Evolutionary conservation across 1,284 basidiomycete genomes (phyloP).

Genomic region (Microbotryum saponariae): DNA sequence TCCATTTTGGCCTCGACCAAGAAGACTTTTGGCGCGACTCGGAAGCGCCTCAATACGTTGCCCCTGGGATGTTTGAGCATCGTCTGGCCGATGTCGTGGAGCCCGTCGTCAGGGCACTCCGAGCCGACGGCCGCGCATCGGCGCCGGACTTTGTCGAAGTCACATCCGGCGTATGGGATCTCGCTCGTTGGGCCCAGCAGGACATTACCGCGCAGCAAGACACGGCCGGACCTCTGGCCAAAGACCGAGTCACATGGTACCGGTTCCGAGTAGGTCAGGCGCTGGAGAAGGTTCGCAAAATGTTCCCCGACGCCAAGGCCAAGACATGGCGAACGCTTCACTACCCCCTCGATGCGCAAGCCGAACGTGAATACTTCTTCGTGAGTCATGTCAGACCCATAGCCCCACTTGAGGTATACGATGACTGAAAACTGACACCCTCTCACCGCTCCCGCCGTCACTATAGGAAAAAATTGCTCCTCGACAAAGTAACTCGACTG

Average conservation of each 20-base stretch:
- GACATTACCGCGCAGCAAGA: slow-evolving; percentile 36
- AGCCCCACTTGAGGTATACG: neutral
- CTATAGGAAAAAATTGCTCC: slow-evolving; percentile 30
- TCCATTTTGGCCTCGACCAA: slow-evolving; percentile 42
- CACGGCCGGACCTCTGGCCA: slow-evolving; percentile 35
- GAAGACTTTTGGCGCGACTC: slow-evolving; percentile 38
- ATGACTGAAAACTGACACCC: neutral
- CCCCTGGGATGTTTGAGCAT: slow-evolving; percentile 41
- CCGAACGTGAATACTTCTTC: slow-evolving; percentile 36
- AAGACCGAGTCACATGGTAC: slow-evolving; percentile 41
- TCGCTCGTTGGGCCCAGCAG: slow-evolving; percentile 41
- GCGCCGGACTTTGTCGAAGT: slow-evolving; percentile 42
- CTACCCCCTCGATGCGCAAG: slow-evolving; percentile 30
- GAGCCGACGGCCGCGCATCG: slow-evolving; percentile 25
- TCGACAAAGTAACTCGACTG: slow-evolving; percentile 5
- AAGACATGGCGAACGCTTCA: slow-evolving; percentile 32
- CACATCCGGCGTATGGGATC: slow-evolving; percentile 41
- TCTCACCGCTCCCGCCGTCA: neutral
- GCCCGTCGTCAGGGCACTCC: slow-evolving; percentile 37
- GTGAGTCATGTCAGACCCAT: slow-evolving; percentile 12
- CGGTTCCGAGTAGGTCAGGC: slow-evolving; percentile 30
- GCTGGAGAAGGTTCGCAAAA: slow-evolving; percentile 24
- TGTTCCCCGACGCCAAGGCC: slow-evolving; percentile 30
- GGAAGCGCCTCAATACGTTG: slow-evolving; percentile 37
- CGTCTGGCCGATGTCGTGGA: slow-evolving; percentile 39